A percentile compares a stretch with the other conserved stretches of the same genome.
Evolutionary conservation across 805 yeast genomes (phyloP).

Genomic region (Alloascoidea hylecoeti): DNA sequence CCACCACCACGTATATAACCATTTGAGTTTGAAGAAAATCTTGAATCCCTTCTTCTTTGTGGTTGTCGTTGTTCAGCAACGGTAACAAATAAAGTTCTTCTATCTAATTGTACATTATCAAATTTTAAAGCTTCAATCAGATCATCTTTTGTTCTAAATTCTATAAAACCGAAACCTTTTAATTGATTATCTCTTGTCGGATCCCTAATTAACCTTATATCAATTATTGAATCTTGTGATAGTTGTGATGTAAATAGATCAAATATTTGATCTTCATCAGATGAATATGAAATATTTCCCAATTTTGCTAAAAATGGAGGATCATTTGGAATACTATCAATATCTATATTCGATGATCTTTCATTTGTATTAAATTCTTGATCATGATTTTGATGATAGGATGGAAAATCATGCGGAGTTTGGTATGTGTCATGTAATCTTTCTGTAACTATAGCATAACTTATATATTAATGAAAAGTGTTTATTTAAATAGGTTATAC

Average conservation of each 20-base stretch:
- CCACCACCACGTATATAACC: too few species aligned
- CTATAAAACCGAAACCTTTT: slow-evolving; percentile 84
- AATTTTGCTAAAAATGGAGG: slow-evolving; percentile 92
- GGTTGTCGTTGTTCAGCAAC: slow-evolving; percentile 49
- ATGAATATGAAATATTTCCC: slow-evolving; percentile 75
- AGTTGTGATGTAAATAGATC: slow-evolving; percentile 12
- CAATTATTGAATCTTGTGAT: neutral
- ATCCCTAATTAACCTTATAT: neutral
- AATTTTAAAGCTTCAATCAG: slow-evolving; percentile 61
- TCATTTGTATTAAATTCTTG: neutral
- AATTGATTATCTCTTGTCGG: slow-evolving; percentile 40
- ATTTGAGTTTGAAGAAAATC: neutral
- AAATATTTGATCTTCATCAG: slow-evolving; percentile 39
- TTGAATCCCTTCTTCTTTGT: neutral
- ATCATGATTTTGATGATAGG: neutral
- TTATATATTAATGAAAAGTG: neutral
- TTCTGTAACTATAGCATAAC: neutral
- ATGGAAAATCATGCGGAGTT: too few species aligned
- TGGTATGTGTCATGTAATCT: too few species aligned
- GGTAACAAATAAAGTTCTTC: slow-evolving; percentile 54
- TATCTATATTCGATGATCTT: neutral
- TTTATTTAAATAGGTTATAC: neutral
- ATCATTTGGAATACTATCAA: slow-evolving; percentile 60
- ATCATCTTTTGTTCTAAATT: slow-evolving; percentile 70
- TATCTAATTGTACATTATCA: slow-evolving; percentile 57